phyloP scores from a whole-genome alignment of 345 rosid species.

The Linum trigynum region DNA sequence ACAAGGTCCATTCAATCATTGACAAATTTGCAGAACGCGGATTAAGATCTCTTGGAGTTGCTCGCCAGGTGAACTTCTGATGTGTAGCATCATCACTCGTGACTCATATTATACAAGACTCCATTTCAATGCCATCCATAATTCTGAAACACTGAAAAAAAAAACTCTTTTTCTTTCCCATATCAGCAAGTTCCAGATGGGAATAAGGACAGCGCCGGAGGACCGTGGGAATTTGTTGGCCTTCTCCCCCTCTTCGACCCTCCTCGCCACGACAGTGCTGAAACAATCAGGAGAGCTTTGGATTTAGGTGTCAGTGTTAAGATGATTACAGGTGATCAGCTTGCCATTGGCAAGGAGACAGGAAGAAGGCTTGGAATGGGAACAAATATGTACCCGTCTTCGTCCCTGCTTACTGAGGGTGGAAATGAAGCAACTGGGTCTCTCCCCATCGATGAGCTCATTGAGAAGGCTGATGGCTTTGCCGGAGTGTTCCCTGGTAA shows the following conservation, averaged over 20 bases:
- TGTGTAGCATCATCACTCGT: background rate
- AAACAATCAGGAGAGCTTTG: constrained; percentile 51
- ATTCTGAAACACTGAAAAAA: background rate
- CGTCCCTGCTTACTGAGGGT: constrained; percentile 24
- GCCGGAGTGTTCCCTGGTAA: constrained; percentile 1
- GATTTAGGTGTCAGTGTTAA: constrained; percentile 58
- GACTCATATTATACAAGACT: background rate
- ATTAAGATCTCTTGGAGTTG: constrained; percentile 53
- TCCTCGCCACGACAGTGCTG: constrained; percentile 50
- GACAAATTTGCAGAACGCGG: constrained; percentile 57
- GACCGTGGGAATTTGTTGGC: constrained; percentile 68
- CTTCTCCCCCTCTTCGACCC: constrained; percentile 67
- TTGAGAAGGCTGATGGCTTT: background rate
- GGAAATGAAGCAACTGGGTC: background rate
- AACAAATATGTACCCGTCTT: constrained; percentile 19
- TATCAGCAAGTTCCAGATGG: constrained; percentile 44
- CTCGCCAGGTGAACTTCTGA: constrained; percentile 33
- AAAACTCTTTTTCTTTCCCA: background rate
- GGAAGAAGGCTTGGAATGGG: constrained; percentile 55
- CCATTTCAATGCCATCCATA: background rate
- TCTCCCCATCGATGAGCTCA: background rate
- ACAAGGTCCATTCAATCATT: constrained; percentile 37
- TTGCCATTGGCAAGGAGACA: constrained; percentile 57
- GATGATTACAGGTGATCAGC: constrained; percentile 65
- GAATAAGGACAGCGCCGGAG: constrained; percentile 46